A percentile compares a stretch with the other conserved stretches of the same genome.
Conservation (phyloP, 345 rosid species). For the Eucalyptus camaldulensis region DNA sequence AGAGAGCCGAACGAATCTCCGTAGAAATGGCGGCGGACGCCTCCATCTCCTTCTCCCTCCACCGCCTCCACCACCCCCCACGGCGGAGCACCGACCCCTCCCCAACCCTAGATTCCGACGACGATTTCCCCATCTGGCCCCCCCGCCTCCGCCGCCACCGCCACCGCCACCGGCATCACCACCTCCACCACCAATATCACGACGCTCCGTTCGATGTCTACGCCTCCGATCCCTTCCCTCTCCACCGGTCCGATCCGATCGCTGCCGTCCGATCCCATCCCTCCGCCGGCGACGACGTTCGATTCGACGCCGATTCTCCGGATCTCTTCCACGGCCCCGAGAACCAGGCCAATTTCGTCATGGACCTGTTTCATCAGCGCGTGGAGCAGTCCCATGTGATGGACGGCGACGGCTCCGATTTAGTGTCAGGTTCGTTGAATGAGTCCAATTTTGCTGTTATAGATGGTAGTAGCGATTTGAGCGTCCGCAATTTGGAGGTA, state of each 20-base stretch:
- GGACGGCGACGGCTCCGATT: slow-evolving; percentile 4
- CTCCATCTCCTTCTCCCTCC: slow-evolving; percentile 20
- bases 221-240: not conserved
- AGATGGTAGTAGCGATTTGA: slow-evolving; percentile 18
- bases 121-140: slow-evolving; percentile 22
- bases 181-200: not conserved
- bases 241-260: slow-evolving; percentile 9
- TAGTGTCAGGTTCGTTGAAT: slow-evolving; percentile 15
- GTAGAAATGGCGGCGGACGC: slow-evolving; percentile 8
- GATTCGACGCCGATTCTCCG: slow-evolving; percentile 19
- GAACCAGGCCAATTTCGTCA: slow-evolving; percentile 63
- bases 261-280: not conserved
- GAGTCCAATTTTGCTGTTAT: slow-evolving; percentile 23
- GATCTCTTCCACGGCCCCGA: slow-evolving; percentile 40
- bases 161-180: not conserved
- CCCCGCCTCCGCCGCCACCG: not conserved
- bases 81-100: not conserved
- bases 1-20: not conserved
- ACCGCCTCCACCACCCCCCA: not conserved
- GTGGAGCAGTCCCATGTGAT: slow-evolving; percentile 70
- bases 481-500: slow-evolving; percentile 17
- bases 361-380: slow-evolving; percentile 89
- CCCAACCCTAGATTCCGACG: slow-evolving; percentile 4
- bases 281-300: not conserved
- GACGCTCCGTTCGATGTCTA: not conserved